Evolutionary conservation across 2,329 filamentous ascomycete genomes (phyloP).

Genomic region (Trichoderma harzianum): DNA sequence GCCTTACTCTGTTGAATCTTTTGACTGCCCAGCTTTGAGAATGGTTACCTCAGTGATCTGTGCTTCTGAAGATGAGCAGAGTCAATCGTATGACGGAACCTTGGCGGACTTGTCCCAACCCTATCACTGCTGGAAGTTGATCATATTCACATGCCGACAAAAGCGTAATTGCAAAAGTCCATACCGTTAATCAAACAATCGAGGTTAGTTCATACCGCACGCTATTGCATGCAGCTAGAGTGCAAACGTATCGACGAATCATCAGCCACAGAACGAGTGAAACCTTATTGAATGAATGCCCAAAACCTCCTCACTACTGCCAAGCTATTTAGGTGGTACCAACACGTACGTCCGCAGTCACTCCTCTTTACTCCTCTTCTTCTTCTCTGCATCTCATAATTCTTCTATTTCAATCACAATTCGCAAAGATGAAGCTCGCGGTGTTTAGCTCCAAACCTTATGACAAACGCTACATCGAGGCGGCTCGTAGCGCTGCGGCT

Average conservation of each 20-base stretch:
- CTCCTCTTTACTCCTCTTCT: not conserved
- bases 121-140: not conserved
- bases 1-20: not conserved
- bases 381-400: not conserved
- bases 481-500: slow-evolving; percentile 35
- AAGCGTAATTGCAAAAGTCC: not conserved
- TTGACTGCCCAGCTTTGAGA: not conserved
- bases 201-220: not conserved
- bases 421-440: slow-evolving; percentile 50
- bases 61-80: not conserved
- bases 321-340: not conserved
- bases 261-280: not conserved
- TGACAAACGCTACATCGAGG: slow-evolving; percentile 54
- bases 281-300: slow-evolving; percentile 7
- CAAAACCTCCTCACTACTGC: not conserved
- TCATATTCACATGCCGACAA: not conserved
- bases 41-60: not conserved
- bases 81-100: not conserved
- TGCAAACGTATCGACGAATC: not conserved
- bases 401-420: not conserved
- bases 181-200: not conserved
- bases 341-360: not conserved
- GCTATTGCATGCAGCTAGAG: not conserved
- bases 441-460: slow-evolving; percentile 65
- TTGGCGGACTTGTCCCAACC: not conserved